A percentile compares a stretch with the other conserved stretches of the same genome.
These are phyloP conservation scores for Pelargonium citronellum DNA, from an alignment of 441 rosid species.

Conservation along the genomic window DNA sequence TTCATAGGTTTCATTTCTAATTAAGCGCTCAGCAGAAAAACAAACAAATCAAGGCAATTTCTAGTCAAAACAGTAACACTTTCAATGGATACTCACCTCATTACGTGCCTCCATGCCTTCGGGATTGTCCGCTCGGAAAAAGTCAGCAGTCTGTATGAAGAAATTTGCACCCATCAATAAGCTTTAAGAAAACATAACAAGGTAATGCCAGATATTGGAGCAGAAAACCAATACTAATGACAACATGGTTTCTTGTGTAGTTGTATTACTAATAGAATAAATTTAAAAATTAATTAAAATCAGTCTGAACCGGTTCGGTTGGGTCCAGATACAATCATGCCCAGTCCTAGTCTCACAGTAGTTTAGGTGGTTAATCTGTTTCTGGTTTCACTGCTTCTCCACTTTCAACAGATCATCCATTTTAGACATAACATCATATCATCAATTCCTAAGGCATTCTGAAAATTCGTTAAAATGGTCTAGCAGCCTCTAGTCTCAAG, in stretches of 20 bases:
- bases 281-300: too few relatives aligned
- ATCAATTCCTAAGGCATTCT: too few relatives aligned
- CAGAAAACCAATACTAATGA: background rate
- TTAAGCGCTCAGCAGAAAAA: slow-evolving; percentile 9
- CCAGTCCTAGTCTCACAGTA: too few relatives aligned
- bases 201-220: background rate
- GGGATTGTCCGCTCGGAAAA: slow-evolving; percentile 93
- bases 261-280: too few relatives aligned
- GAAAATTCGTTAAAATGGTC: too few relatives aligned
- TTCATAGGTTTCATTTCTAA: background rate
- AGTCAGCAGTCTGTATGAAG: slow-evolving; percentile 81
- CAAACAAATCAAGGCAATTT: background rate
- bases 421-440: too few relatives aligned
- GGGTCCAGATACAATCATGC: too few relatives aligned
- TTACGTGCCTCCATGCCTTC: slow-evolving; percentile 98
- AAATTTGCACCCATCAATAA: slow-evolving; percentile 25
- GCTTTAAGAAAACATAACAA: slow-evolving; percentile 16
- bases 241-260: background rate
- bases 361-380: too few relatives aligned
- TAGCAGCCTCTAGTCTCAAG: too few relatives aligned
- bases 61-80: slow-evolving; percentile 9
- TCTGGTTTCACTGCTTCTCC: too few relatives aligned
- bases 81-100: slow-evolving; percentile 52
- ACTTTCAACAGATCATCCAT: too few relatives aligned
- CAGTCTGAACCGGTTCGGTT: too few relatives aligned